Base-by-base conservation (phyloP, 1,139 yeast genomes). In the Protomyces inouyei region DNA sequence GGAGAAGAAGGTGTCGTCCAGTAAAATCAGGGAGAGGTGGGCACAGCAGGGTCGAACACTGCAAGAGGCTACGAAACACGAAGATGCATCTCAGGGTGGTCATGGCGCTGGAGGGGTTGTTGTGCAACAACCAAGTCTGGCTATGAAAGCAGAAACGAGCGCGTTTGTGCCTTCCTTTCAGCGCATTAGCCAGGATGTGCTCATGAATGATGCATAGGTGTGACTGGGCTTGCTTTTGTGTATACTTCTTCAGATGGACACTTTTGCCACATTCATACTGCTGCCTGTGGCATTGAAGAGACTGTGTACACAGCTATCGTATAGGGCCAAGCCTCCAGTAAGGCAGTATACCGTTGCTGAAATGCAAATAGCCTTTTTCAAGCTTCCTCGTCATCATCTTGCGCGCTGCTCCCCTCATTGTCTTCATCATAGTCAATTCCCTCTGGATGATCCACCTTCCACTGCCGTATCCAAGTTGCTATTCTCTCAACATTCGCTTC, bases 401-500 rank as follows among this genome's bases (percentile, higher is more conserved):
- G 37, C 36, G 53, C 16, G 2, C 32, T 14, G 16, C 28, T 12
- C 3, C 10, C 36, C 4, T 3, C 37, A 23, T 21, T 21, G 10
- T 21, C 56, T 10, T 53, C 28, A 8, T 53, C 45, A 21, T 36
- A 35, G n/a, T 53, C 45, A 8, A 18, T 36, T 1, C 36, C 45
- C n/a, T 37, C 51, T 3, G 32, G 43, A 55, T 40, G 57, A 10
- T 55, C 57, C 51, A 55, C 23, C 32, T 79, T 74, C 98, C 98
- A 93, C 70, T 82, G 81, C 57, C 81, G 80, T 32, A 82, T 79
- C 98, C 98, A 93, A 6, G 80, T 81, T 0, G 76, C 78, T 12
- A 93, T 82, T 69, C 98, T 80, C 25, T 83, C 87, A 10, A 90
- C 88, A 71, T 93, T 93, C 18, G 82, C 82, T 65, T 88, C 95